These are phyloP conservation scores for Podaxis sp. DNA, from an alignment of 768 basidiomycete species.

Conservation along the genomic window DNA sequence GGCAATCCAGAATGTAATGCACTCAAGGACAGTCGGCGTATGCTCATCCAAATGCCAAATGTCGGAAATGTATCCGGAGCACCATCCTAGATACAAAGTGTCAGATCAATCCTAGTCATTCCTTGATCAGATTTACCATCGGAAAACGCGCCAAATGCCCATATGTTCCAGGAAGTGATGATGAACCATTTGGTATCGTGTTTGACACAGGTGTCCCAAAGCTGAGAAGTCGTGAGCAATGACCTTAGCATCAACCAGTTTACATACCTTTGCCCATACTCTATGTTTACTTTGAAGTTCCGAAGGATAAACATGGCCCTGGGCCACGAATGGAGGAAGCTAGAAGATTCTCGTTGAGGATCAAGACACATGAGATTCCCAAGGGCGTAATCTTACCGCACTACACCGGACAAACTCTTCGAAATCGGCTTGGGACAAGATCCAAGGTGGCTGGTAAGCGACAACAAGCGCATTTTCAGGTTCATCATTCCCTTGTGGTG, in stretches of 20 bases:
- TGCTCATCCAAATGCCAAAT: constrained; percentile 40
- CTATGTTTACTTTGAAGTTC: constrained; percentile 45
- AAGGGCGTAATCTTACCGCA: constrained; percentile 30
- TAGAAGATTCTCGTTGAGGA: constrained; percentile 21
- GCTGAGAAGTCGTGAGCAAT: constrained; percentile 25
- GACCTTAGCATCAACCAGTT: not conserved
- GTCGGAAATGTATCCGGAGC: constrained; percentile 48
- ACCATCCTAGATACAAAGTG: constrained; percentile 43
- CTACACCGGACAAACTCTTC: constrained; percentile 48
- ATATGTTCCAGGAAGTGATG: constrained; percentile 58
- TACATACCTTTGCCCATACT: constrained; percentile 58
- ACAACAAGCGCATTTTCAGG: constrained; percentile 41
- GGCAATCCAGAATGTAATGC: constrained; percentile 54
- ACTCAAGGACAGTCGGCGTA: constrained; percentile 50
- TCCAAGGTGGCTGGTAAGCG: constrained; percentile 63
- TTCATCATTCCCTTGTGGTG: constrained; percentile 20
- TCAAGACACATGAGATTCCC: not conserved
- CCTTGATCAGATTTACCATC: constrained; percentile 33
- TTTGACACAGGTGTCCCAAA: constrained; percentile 58
- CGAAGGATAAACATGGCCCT: constrained; percentile 34
- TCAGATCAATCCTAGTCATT: not conserved
- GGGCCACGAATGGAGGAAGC: constrained; percentile 39
- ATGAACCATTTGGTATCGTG: constrained; percentile 54
- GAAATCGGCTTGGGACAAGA: constrained; percentile 54
- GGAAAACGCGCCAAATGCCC: constrained; percentile 65